These are phyloP conservation scores for Zygoascus biomembranicola DNA, from an alignment of 805 yeast species.

Conservation along the genomic window DNA sequence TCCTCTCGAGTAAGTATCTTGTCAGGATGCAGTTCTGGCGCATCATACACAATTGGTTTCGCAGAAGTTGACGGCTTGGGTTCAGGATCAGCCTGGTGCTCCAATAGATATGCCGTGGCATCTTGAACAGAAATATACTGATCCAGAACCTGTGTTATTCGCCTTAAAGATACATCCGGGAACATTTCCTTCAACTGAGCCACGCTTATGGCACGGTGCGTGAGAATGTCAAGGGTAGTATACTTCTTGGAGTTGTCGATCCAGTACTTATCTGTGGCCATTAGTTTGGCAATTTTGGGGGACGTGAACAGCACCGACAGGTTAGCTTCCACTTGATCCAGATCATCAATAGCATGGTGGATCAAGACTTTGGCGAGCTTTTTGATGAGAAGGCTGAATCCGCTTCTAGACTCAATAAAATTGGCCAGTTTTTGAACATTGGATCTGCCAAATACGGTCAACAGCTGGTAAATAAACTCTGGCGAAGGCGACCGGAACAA, in stretches of 20 bases:
- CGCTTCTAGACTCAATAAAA: not conserved
- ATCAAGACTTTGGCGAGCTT: not conserved
- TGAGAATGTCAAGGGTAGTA: not conserved
- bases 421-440: not conserved
- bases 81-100: slow-evolving; percentile 34
- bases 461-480: not conserved
- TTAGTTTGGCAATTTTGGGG: not conserved
- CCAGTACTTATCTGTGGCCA: slow-evolving; percentile 1
- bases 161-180: slow-evolving; percentile 47
- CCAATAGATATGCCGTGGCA: slow-evolving; percentile 53
- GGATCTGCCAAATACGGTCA: not conserved
- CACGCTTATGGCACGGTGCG: not conserved
- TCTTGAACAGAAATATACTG: slow-evolving; percentile 46
- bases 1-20: slow-evolving; percentile 5
- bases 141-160: slow-evolving; percentile 42
- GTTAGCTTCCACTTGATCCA: not conserved
- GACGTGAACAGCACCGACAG: slow-evolving; percentile 1
- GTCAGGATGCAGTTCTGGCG: not conserved
- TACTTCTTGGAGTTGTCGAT: not conserved
- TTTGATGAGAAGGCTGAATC: not conserved
- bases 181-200: slow-evolving; percentile 42
- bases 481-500: not conserved
- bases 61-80: slow-evolving; percentile 2
- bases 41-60: not conserved
- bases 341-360: not conserved